These are phyloP conservation scores for Steccherinum ochraceum DNA, from an alignment of 768 basidiomycete species.

Conservation along the genomic window DNA sequence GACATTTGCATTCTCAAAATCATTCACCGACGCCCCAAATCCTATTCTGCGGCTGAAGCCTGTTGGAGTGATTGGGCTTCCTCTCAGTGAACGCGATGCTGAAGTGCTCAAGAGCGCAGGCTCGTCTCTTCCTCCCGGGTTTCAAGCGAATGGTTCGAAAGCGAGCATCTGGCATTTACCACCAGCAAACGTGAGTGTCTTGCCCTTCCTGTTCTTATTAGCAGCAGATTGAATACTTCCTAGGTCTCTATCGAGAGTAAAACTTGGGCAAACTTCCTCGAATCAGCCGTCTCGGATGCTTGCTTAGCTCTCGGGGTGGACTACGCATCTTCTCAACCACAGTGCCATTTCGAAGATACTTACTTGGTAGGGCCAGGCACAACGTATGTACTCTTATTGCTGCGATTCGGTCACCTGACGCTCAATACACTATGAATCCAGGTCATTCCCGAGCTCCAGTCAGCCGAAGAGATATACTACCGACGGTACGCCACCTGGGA, in stretches of 20 bases:
- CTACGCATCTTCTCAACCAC: no score
- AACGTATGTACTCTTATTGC: constrained; percentile 29
- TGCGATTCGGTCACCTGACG: background rate
- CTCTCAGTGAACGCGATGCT: constrained; percentile 35
- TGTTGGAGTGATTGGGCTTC: constrained; percentile 37
- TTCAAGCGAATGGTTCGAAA: no score
- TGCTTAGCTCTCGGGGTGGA: no score
- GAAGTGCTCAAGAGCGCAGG: constrained; percentile 31
- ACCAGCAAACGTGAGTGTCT: constrained; percentile 27
- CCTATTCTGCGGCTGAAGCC: constrained; percentile 34
- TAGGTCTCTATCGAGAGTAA: background rate
- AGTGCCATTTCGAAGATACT: no score
- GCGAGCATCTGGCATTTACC: constrained; percentile 42
- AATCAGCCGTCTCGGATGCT: no score
- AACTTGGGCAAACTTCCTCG: no score
- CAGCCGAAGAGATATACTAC: constrained; percentile 38
- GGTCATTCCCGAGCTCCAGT: constrained; percentile 32
- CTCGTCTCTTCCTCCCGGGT: no score
- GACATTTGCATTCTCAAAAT: no score
- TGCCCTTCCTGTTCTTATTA: background rate
- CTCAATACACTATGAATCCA: background rate
- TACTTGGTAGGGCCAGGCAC: constrained; percentile 39
- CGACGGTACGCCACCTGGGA: no score
- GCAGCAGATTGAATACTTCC: background rate
- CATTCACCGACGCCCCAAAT: constrained; percentile 30